These are phyloP conservation scores for Colletotrichum sp. DNA, from an alignment of 2,329 filamentous ascomycete species.

Conservation along the genomic window DNA sequence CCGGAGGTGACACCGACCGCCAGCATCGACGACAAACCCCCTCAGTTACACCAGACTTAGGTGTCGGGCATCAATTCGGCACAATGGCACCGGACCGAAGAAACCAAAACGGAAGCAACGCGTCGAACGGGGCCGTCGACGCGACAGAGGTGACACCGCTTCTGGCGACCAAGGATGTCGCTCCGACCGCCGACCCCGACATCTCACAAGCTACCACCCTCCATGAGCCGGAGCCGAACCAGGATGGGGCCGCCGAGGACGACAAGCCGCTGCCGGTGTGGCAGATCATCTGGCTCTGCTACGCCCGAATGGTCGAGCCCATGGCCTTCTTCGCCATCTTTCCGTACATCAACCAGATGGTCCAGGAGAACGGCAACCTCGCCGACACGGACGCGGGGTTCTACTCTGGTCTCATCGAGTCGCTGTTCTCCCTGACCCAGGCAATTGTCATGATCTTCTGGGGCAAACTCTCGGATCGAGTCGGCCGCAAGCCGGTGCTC, in stretches of 20 bases:
- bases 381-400: conserved; percentile 75
- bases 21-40: background rate
- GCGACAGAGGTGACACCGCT: conserved; percentile 11
- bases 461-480: conserved; percentile 66
- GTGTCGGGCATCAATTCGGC: background rate
- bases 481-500: conserved; percentile 76
- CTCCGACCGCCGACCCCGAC: conserved; percentile 8
- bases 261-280: conserved; percentile 3
- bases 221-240: background rate
- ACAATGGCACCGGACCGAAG: background rate
- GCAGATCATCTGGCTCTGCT: conserved; percentile 79
- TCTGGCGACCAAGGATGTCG: background rate
- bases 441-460: conserved; percentile 80
- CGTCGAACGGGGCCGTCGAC: background rate
- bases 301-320: conserved; percentile 74
- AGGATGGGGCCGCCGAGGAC: background rate
- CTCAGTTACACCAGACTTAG: fast-evolving
- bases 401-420: conserved; percentile 78
- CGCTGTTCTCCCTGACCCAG: conserved; percentile 76
- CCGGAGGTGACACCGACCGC: background rate
- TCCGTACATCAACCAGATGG: conserved; percentile 82
- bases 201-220: conserved; percentile 4
- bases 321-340: conserved; percentile 86
- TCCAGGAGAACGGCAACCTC: conserved; percentile 68
- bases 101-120: background rate